Percentiles rank a stretch among this genome's conserved stretches.
Conservation (phyloP, 805 yeast species). For the Pichia californica region DNA sequence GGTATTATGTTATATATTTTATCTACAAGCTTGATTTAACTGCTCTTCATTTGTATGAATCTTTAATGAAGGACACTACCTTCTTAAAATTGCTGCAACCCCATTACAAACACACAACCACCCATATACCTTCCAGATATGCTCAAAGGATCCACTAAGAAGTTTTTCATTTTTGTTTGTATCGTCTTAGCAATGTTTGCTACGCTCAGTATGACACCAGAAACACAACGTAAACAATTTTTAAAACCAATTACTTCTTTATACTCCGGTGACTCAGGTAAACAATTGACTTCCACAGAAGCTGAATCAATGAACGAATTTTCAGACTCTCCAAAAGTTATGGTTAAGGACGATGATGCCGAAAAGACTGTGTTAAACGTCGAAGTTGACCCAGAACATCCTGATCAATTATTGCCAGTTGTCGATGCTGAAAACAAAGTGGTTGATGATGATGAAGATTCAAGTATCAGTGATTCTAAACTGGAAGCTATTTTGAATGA, state of each 20-base stretch:
- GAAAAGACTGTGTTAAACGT: neutral
- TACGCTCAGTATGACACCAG: conserved; percentile 12
- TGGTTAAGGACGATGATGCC: conserved; percentile 6
- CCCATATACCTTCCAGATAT: too few relatives aligned
- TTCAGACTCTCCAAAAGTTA: conserved; percentile 4
- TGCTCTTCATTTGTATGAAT: too few relatives aligned
- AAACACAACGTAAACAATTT: neutral
- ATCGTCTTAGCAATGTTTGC: conserved; percentile 8
- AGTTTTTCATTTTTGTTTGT: conserved; percentile 4
- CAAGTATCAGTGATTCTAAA: neutral
- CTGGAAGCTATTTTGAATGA: conserved; percentile 4
- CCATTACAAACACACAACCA: too few relatives aligned
- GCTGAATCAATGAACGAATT: neutral
- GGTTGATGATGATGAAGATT: neutral
- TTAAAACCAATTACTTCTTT: conserved; percentile 1
- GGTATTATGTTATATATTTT: too few relatives aligned
- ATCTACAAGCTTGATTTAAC: too few relatives aligned
- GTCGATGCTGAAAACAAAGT: neutral
- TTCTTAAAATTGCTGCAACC: too few relatives aligned
- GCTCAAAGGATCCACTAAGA: conserved; percentile 5
- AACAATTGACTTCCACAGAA: neutral
- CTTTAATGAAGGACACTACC: too few relatives aligned
- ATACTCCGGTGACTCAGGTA: neutral
- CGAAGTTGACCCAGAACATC: neutral
- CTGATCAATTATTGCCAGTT: conserved; percentile 5